These are phyloP conservation scores for Dendrocalamus sinicus DNA, from an alignment of 176 grass and related monocot genomes.

Conservation along the genomic window DNA sequence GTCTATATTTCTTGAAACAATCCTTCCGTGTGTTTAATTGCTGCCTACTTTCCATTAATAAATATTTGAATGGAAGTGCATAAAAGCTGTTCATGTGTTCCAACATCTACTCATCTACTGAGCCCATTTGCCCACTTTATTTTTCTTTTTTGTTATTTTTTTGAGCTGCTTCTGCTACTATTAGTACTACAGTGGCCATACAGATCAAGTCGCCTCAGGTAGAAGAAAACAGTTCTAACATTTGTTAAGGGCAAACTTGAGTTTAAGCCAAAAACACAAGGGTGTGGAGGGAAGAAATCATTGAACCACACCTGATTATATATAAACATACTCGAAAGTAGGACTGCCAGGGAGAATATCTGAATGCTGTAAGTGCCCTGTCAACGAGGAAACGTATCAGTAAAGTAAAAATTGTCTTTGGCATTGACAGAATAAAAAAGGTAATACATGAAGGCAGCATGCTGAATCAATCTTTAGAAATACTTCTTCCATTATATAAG, in stretches of 20 bases:
- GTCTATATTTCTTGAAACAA: background rate
- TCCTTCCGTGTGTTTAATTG: background rate
- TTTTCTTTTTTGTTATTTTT: background rate
- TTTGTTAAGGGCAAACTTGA: background rate
- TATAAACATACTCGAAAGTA: constrained; percentile 75
- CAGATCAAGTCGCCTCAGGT: background rate
- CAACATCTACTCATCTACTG: background rate
- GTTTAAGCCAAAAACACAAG: background rate
- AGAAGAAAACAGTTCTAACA: constrained; percentile 18
- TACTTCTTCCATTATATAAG: background rate
- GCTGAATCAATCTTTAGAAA: background rate
- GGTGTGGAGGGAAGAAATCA: background rate
- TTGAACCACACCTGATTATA: constrained; percentile 65
- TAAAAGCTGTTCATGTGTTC: background rate
- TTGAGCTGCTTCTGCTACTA: background rate
- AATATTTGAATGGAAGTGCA: constrained; percentile 4
- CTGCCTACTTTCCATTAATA: background rate
- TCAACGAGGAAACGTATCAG: constrained; percentile 28
- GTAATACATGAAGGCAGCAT: background rate
- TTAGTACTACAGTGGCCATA: background rate
- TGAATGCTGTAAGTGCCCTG: constrained; percentile 83
- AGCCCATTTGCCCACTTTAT: background rate
- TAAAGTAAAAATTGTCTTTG: background rate
- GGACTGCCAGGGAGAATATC: constrained; percentile 73
- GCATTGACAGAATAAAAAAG: background rate